Percentiles rank a stretch among this genome's conserved stretches.
Evolutionary conservation across 441 rosid genomes (phyloP).

Genomic region (Pelargonium citronellum): DNA sequence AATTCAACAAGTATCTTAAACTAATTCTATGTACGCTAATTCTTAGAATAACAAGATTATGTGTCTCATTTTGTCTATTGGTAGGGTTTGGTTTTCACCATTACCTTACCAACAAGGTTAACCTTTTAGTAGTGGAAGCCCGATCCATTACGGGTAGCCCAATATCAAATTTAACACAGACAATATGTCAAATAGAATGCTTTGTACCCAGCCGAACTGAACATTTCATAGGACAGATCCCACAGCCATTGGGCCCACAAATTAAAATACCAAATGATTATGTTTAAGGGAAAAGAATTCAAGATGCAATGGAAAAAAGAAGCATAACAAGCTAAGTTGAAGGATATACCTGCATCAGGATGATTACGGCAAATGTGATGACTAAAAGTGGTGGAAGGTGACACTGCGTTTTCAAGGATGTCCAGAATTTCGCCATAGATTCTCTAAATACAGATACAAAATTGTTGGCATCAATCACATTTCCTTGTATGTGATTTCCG

Average conservation of each 20-base stretch:
- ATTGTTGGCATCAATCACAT: slow-evolving; percentile 22
- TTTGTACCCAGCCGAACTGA: too few species aligned
- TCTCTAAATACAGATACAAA: slow-evolving; percentile 32
- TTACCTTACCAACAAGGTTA: too few species aligned
- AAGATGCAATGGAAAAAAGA: background rate
- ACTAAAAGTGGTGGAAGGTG: slow-evolving; percentile 48
- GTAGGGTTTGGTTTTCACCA: too few species aligned
- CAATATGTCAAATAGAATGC: too few species aligned
- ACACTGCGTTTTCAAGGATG: slow-evolving; percentile 48
- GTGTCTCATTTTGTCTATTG: too few species aligned
- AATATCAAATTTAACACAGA: too few species aligned
- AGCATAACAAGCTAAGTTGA: background rate
- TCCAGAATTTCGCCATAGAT: slow-evolving; percentile 31
- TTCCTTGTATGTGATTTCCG: slow-evolving; percentile 29
- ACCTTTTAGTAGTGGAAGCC: too few species aligned
- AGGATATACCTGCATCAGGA: slow-evolving; percentile 76
- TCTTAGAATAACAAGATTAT: too few species aligned
- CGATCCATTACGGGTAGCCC: too few species aligned
- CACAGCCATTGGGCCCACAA: background rate
- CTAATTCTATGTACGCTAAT: too few species aligned
- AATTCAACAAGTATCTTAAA: too few species aligned
- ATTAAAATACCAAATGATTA: background rate
- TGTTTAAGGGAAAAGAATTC: background rate
- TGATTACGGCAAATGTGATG: slow-evolving; percentile 63
- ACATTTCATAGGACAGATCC: background rate